Percentiles rank a stretch among this genome's conserved stretches.
These are phyloP conservation scores for Mycena citricolor DNA, from an alignment of 1,284 basidiomycete genomes.

Conservation along the genomic window DNA sequence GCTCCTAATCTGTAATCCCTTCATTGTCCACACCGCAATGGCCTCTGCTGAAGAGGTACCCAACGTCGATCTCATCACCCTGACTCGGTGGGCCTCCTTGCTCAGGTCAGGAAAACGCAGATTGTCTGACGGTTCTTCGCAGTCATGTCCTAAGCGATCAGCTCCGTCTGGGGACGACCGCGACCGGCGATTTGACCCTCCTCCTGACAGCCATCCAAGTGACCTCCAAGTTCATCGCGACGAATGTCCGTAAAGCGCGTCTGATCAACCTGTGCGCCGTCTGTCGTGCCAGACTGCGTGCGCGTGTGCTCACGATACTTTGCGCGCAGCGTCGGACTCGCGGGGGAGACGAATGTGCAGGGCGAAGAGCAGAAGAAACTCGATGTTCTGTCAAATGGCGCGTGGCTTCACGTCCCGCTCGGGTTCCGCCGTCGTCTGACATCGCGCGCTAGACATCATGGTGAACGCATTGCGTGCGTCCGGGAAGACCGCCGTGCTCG, in stretches of 20 bases:
- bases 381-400: slow-evolving; percentile 94
- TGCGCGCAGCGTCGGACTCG: slow-evolving; percentile 82
- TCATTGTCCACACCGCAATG: slow-evolving; percentile 45
- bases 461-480: slow-evolving; percentile 92
- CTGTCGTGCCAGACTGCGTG: neutral
- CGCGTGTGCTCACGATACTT: too few relatives aligned
- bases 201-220: slow-evolving; percentile 95
- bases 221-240: slow-evolving; percentile 96
- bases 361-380: slow-evolving; percentile 99
- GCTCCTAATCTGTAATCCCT: too few relatives aligned
- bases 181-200: slow-evolving; percentile 93
- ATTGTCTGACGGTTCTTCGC: too few relatives aligned
- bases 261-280: slow-evolving; percentile 90
- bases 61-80: slow-evolving; percentile 86
- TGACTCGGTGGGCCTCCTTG: too few relatives aligned
- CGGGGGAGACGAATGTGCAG: slow-evolving; percentile 95
- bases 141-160: slow-evolving; percentile 86
- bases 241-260: slow-evolving; percentile 95
- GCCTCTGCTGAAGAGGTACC: slow-evolving; percentile 68
- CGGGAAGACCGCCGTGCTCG: slow-evolving; percentile 94
- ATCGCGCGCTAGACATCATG: too few relatives aligned
- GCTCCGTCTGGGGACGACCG: slow-evolving; percentile 72
- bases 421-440: too few relatives aligned
- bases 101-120: too few relatives aligned
- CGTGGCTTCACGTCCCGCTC: too few relatives aligned